Conservation (phyloP, 495 filamentous ascomycete species). For the Cercophora samala region DNA sequence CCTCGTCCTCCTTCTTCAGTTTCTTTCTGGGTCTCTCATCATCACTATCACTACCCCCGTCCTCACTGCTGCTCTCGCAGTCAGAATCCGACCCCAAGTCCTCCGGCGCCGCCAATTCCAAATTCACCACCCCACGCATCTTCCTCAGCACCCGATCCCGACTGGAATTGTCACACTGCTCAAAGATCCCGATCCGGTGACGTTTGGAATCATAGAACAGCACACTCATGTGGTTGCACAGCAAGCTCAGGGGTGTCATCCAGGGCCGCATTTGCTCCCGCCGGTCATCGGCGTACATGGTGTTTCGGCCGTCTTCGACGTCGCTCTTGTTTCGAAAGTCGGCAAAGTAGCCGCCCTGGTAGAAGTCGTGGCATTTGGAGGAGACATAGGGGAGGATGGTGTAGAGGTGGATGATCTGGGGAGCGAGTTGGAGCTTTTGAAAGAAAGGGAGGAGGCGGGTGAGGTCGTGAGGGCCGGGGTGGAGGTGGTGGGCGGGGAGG, state of each 20-base stretch:
- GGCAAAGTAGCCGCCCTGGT: slow-evolving; percentile 5
- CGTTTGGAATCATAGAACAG: slow-evolving; percentile 25
- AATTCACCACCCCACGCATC: background rate
- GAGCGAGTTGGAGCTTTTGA: slow-evolving; percentile 10
- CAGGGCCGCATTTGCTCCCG: slow-evolving; percentile 5
- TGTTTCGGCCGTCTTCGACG: slow-evolving; percentile 9
- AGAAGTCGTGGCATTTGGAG: background rate
- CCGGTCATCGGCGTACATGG: background rate
- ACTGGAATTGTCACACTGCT: slow-evolving; percentile 12
- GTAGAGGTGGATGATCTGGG: slow-evolving; percentile 28
- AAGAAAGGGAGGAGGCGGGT: slow-evolving; percentile 16
- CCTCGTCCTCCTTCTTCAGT: background rate
- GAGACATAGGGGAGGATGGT: slow-evolving; percentile 25
- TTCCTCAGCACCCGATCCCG: slow-evolving; percentile 12
- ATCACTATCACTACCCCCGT: background rate
- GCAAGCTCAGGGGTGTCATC: slow-evolving; percentile 14
- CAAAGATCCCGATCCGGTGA: slow-evolving; percentile 24
- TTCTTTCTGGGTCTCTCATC: background rate
- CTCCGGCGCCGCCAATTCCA: background rate
- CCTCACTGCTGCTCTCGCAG: background rate
- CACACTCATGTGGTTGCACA: slow-evolving; percentile 16
- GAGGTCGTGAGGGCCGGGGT: slow-evolving; percentile 24
- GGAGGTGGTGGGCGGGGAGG: slow-evolving; percentile 10
- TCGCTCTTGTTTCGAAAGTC: slow-evolving; percentile 13
- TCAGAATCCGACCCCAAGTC: background rate